A percentile compares a stretch with the other conserved stretches of the same genome.
Conservation (phyloP, 1,284 basidiomycete species). For the Salmacisia buchloeana region DNA sequence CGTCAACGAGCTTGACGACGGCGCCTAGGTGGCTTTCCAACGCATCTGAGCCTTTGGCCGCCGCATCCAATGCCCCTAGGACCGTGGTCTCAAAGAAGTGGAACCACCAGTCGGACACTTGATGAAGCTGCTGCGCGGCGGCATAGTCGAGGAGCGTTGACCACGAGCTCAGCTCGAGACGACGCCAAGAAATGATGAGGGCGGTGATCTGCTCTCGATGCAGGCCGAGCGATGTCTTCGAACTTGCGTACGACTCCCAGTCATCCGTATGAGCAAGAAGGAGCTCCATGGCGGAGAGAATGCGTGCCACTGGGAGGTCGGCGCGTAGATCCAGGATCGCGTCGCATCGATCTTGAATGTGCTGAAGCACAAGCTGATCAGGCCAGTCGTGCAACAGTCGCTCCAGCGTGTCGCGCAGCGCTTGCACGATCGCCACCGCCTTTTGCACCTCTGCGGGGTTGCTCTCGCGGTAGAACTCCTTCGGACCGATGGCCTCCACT, state of each 20-base stretch:
- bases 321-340: slow-evolving; percentile 64
- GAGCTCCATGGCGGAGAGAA: slow-evolving; percentile 79
- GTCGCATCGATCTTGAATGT: slow-evolving; percentile 72
- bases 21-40: slow-evolving; percentile 61
- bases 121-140: slow-evolving; percentile 32
- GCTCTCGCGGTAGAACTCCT: slow-evolving; percentile 45
- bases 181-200: slow-evolving; percentile 83
- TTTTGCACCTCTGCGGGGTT: slow-evolving; percentile 29
- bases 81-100: slow-evolving; percentile 75
- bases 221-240: slow-evolving; percentile 69
- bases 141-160: slow-evolving; percentile 64
- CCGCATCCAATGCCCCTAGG: slow-evolving; percentile 47
- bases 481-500: background rate
- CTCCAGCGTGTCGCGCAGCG: slow-evolving; percentile 24
- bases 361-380: slow-evolving; percentile 90
- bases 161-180: slow-evolving; percentile 85
- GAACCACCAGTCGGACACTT: slow-evolving; percentile 84
- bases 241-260: slow-evolving; percentile 92
- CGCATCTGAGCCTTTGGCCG: slow-evolving; percentile 45
- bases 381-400: slow-evolving; percentile 77
- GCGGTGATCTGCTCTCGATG: slow-evolving; percentile 65
- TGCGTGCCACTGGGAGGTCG: slow-evolving; percentile 71
- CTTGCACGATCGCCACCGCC: slow-evolving; percentile 28
- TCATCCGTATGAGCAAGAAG: slow-evolving; percentile 83
- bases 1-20: slow-evolving; percentile 72